These are phyloP conservation scores for Boechera stricta DNA, from an alignment of 345 rosid genomes.

Conservation along the genomic window DNA sequence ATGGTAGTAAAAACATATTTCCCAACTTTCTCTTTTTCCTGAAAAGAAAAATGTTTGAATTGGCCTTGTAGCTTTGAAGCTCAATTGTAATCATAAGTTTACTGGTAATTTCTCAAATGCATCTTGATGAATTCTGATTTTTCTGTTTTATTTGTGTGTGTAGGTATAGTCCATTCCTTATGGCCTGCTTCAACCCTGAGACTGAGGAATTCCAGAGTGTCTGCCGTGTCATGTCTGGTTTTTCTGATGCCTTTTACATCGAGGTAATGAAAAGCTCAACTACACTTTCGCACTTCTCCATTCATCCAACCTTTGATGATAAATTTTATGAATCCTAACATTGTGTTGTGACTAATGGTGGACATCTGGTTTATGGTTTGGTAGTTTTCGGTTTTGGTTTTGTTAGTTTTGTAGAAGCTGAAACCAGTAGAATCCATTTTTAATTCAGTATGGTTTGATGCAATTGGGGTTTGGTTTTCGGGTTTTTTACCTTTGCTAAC, in stretches of 20 bases:
- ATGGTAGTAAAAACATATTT: slow-evolving; percentile 56
- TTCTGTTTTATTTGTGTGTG: background rate
- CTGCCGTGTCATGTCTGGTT: slow-evolving; percentile 94
- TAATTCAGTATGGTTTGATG: background rate
- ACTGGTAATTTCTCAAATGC: background rate
- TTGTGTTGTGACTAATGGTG: background rate
- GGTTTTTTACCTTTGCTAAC: background rate
- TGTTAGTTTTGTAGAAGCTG: background rate
- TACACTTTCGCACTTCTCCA: background rate
- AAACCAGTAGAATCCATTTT: background rate
- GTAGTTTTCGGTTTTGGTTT: background rate
- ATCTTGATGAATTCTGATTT: slow-evolving; percentile 3
- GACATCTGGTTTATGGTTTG: slow-evolving; percentile 1
- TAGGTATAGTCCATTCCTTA: slow-evolving; percentile 95
- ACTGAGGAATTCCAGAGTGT: slow-evolving; percentile 82
- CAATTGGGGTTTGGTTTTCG: background rate
- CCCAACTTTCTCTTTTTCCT: background rate
- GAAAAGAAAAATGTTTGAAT: slow-evolving; percentile 4
- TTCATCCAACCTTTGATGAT: background rate
- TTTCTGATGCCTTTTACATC: slow-evolving; percentile 80
- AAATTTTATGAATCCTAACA: background rate
- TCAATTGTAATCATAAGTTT: background rate
- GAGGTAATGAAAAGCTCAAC: slow-evolving; percentile 55
- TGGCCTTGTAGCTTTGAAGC: background rate
- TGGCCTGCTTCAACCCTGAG: slow-evolving; percentile 90